phyloP scores from a whole-genome alignment of 495 filamentous ascomycete species.

The Talaromyces proteolyticus region DNA sequence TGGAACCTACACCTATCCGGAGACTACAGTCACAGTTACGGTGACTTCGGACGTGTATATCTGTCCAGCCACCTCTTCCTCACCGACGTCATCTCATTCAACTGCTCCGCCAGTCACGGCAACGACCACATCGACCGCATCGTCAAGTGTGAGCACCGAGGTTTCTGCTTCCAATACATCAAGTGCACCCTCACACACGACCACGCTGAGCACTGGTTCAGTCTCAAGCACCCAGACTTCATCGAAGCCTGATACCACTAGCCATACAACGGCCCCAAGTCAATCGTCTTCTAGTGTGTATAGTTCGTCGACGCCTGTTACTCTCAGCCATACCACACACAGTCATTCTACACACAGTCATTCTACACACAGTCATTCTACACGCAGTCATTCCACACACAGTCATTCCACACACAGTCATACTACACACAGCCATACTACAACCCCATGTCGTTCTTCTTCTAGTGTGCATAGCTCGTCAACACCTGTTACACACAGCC shows the following conservation, averaged over 20 bases:
- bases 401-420: background rate
- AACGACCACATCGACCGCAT: constrained; percentile 1
- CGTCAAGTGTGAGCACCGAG: background rate
- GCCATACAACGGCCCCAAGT: no score
- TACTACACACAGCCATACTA: background rate
- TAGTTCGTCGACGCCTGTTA: no score
- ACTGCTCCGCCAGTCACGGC: no score
- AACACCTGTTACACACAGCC: background rate
- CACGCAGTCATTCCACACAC: no score
- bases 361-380: no score
- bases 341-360: background rate
- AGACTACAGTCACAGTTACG: background rate
- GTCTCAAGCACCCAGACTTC: background rate
- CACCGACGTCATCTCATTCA: background rate
- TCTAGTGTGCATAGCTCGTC: background rate
- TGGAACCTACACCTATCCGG: background rate
- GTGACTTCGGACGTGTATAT: background rate
- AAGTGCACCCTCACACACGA: no score
- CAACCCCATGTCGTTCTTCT: no score
- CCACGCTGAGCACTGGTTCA: no score
- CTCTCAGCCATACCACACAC: no score
- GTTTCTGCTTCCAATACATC: background rate
- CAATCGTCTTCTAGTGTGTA: no score
- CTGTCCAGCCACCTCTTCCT: background rate
- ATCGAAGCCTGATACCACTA: no score